Evolutionary conservation across 257 asterid genomes (phyloP), one percentile per base, ranked within the genome.

Genomic region (Mitragyna speciosa): DNA sequence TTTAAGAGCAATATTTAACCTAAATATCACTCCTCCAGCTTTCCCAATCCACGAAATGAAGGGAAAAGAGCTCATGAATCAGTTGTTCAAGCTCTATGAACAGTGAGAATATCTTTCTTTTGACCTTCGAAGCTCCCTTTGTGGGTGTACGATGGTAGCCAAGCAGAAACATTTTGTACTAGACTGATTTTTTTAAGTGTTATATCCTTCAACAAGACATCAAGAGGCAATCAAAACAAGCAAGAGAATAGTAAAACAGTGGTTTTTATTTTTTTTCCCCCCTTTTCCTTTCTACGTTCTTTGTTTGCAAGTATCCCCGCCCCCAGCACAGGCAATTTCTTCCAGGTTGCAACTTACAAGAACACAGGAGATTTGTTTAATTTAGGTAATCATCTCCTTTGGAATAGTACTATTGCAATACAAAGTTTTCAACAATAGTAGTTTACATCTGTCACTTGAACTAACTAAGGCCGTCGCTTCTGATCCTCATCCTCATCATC

Each of bases 401-500:
- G 58, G 52, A 26, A 41, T 45, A 28, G 71, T 51, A 73, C 17
- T 22, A 75, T 51, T 75, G 48, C 49, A 70, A 43, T 63, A 41
- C 83, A 31, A 73, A 61, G 36, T 19, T 28, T n/a, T 41, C 75
- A 36, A 76, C 69, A 65, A 51, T 70, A 47, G 49, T 30, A 33
- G 69, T 68, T 64, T 59, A 73, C 45, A 79, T 20, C 59, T 24
- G 48, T 48, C 22, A 30, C 12, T 63, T 22, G 31, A 28, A 49
- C 47, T 36, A 74, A 75, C 28, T 84, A 92, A 12, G 91, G 68
- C 12, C 70, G 86, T 24, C 79, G 83, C 81, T 90, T 88, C 61
- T 82, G 78, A 76, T 90, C 95, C 51, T 91, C 97, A 4, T 95
- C 97, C 0, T 92, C 98, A 0, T 95, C 97, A 1, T 93, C 97